Base-by-base conservation (phyloP, 352 stramenopile species). In the Pythium aquatile region DNA sequence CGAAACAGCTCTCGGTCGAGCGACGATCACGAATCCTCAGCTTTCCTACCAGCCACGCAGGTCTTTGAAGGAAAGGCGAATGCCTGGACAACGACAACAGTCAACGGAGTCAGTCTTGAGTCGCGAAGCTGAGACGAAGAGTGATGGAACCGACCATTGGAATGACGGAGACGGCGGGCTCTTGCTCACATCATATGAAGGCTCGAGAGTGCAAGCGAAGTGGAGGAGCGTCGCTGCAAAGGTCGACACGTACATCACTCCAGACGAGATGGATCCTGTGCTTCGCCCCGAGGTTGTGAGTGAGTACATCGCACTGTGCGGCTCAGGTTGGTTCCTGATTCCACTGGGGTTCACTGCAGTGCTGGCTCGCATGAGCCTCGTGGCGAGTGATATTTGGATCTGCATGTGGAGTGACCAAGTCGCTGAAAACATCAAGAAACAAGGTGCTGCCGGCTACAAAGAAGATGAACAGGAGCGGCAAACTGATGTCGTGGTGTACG, bases 371-470 rank as follows among this genome's bases (percentile, higher is more conserved):
- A 37, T 29, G 20, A 58, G 47, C 10, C 40, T 72, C 26, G 53
- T 72, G 2, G 59, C 58, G 28, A 67, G 59, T 35, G 58, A 72
- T n/a, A 39, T 72, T n/a, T 72, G 65, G 65, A 35, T 72, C 17
- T 72, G 65, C 30, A 42, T 59, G n/a, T 72, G 65, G 65, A 67
- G 58, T 26, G 24, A 70, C n/a, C 48, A 70, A 61, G 56, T 61
- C 16, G n/a, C 47, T 0, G 16, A 28, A 17, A 39, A 61, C 20
- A 52, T 64, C 17, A 59, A 33, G 4, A 32, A 52, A 13, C 48
- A 46, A 39, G 20, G 51, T 13, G 30, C n/a, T 8, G 8, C 24
- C 6, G 17, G 53, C 30, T 7, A 28, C 51, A 14, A 28, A 62
- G 42, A 42, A 51, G 14, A 59, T 20, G 3, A 40, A 53, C 17